Evolutionary conservation across 2,329 filamentous ascomycete genomes (phyloP), one percentile per base, ranked within the genome.

Genomic region (Nemania bipapillata): DNA sequence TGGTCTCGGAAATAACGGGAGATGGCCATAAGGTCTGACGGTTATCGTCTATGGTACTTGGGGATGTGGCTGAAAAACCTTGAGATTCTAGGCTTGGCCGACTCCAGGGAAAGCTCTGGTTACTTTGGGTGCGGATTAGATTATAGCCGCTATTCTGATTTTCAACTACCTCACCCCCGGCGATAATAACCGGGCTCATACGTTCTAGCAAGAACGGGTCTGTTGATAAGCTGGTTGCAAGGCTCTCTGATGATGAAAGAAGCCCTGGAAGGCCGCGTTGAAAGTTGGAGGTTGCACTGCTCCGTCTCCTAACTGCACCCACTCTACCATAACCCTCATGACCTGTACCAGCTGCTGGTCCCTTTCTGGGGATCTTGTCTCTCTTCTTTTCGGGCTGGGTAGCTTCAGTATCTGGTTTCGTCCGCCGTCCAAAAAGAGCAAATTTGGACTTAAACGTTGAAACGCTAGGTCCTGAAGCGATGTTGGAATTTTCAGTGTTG

Each of bases 261-360:
- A 79, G 79, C 4, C 81, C 83, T 12, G 79, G 76, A 22, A 83
- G 82, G 28, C 81, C 84, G n/a, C 82, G 83, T 2, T 79, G 77
- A 26, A 82, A 73, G 68, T 83, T 86, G 7, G 84, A 81, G 22
- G 84, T 81, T 74, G 87, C 90, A 67, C 86, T 87, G 74, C 89
- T 93, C 62, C 91, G 87, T 32, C 90, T 86, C 66, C 89, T 87
- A 32, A 83, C 75, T 4, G 85, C 82, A 2, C 89, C 89, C 64
- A 92, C 83, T 64, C 86, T 87, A 0, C 91, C 91, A 75, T 95
- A 94, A 1, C 91, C 91, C 81, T 98, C 95, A 75, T 98, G 94
- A 0, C 95, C 95, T 42, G 95, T 98, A n/a, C 95, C 95, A 47
- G 95, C 95, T 17, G 87, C 89, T 24, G 95, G 95, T 0, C 95